Base-by-base conservation (phyloP, 768 basidiomycete genomes). In the Lentinula raphanica region DNA sequence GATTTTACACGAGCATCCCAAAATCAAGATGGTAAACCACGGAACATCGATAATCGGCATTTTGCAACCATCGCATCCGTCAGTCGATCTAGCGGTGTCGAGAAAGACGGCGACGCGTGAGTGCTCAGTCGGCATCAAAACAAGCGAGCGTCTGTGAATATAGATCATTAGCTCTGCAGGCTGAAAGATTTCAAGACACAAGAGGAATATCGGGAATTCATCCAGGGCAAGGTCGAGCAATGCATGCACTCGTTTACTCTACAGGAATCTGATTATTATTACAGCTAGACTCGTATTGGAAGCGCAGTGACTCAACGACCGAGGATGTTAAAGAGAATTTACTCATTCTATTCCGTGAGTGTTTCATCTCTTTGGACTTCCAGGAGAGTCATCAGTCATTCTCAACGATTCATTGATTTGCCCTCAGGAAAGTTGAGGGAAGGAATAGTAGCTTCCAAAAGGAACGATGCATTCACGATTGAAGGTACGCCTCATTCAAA, bases 81-180 rank as follows among this genome's bases (percentile, higher is more conserved):
- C 48, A 91, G 89, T 66, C 78, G 90, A 39, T 89, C 87, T 63
- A 86, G 89, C 62, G 88, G 90, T 9, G 67, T 90, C 25, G 86
- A 86, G 63, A 84, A 81, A 62, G 87, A 83, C 59, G 88, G 90
- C 38, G 86, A 90, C 71, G 78, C 80, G 90, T 92, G 70, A 79
- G 89, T 66, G 25, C 4, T 28, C n/a, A 40, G 29, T 29, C 25
- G 3, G 15, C 1, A 5, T 39, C 49, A 21, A 39, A 23, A 48
- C n/a, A 38, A 36, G 50, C 17, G 49, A n/a, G 15, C 45, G 50
- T 45, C 7, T 62, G 60, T 74, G 69, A 79, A 68, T 53, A 39
- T 32, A 64, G 56, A 68, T 60, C 61, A n/a, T 62, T 60, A 78
- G 72, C 54, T 63, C 3, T 62, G 21, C 66, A 92, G 89, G 50